phyloP scores from a whole-genome alignment of 192 early-diverging fungal species.

The Backusella tarrabulga region DNA sequence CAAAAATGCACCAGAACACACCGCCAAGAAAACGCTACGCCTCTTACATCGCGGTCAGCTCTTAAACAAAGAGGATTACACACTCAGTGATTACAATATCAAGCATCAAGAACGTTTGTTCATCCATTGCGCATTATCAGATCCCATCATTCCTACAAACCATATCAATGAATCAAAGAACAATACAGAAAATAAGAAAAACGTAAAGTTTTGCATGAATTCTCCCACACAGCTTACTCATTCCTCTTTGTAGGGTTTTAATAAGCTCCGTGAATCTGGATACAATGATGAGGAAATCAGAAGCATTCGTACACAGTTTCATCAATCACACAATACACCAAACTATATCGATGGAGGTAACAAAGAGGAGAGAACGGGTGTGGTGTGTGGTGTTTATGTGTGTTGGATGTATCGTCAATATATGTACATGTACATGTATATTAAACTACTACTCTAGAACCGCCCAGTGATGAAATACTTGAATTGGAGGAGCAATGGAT shows the following conservation, averaged over 20 bases:
- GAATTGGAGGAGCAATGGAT: conserved; percentile 56
- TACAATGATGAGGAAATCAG: conserved; percentile 56
- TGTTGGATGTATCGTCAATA: too few relatives aligned
- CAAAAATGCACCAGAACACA: conserved; percentile 21
- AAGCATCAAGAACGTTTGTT: conserved; percentile 29
- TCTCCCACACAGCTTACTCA: not conserved
- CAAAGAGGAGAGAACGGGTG: not conserved
- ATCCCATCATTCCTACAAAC: conserved; percentile 21
- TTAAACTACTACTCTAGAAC: not conserved
- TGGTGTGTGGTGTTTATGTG: too few relatives aligned
- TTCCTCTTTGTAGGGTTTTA: conserved; percentile 38
- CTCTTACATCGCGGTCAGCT: conserved; percentile 50
- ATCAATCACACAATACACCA: conserved; percentile 42
- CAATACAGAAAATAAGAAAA: not conserved
- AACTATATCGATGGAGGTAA: conserved; percentile 23
- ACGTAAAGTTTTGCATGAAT: not conserved
- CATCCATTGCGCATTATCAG: conserved; percentile 51
- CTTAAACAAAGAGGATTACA: conserved; percentile 23
- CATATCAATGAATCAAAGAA: not conserved
- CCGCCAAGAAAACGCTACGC: conserved; percentile 42
- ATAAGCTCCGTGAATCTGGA: conserved; percentile 52
- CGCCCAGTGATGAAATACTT: conserved; percentile 27
- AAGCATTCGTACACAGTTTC: conserved; percentile 51
- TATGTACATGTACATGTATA: too few relatives aligned
- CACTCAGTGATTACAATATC: conserved; percentile 30